phyloP scores from a whole-genome alignment of 345 rosid genomes.

The Microcos paniculata region DNA sequence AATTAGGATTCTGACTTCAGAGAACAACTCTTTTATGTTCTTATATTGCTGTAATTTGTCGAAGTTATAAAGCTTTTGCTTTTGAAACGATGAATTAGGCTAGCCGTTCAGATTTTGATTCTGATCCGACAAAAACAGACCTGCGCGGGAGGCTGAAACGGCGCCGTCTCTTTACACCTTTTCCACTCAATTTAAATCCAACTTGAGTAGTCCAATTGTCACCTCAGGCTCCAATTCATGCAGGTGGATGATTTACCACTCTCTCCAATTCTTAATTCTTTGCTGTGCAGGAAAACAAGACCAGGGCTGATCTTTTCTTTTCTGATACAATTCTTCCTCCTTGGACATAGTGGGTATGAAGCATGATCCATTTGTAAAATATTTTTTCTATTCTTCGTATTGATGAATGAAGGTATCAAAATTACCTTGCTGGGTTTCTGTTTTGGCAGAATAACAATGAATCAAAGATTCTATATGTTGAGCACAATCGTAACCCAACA shows the following conservation, averaged over 20 bases:
- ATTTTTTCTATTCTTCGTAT: not conserved
- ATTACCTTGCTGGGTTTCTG: not conserved
- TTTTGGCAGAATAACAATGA: conserved; percentile 46
- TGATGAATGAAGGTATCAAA: not conserved
- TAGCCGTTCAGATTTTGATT: not conserved
- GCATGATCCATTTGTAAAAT: not conserved
- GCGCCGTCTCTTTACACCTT: too few relatives aligned
- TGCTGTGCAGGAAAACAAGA: conserved; percentile 48
- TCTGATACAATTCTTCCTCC: conserved; percentile 59
- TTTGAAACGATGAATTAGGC: too few relatives aligned
- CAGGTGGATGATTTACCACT: too few relatives aligned
- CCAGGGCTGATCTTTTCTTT: conserved; percentile 37
- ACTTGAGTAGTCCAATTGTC: too few relatives aligned
- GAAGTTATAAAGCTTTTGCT: too few relatives aligned
- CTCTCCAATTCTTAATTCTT: not conserved
- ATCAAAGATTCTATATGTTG: conserved; percentile 66
- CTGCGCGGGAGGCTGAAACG: not conserved
- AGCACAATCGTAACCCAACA: too few relatives aligned
- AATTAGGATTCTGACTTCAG: not conserved
- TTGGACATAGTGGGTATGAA: conserved; percentile 61
- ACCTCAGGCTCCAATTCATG: too few relatives aligned
- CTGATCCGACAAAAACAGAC: too few relatives aligned
- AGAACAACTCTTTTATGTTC: too few relatives aligned
- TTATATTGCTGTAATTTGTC: too few relatives aligned
- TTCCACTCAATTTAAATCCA: not conserved